These are phyloP conservation scores for Globisporangium lucens DNA, from an alignment of 352 stramenopile species.

Conservation along the genomic window DNA sequence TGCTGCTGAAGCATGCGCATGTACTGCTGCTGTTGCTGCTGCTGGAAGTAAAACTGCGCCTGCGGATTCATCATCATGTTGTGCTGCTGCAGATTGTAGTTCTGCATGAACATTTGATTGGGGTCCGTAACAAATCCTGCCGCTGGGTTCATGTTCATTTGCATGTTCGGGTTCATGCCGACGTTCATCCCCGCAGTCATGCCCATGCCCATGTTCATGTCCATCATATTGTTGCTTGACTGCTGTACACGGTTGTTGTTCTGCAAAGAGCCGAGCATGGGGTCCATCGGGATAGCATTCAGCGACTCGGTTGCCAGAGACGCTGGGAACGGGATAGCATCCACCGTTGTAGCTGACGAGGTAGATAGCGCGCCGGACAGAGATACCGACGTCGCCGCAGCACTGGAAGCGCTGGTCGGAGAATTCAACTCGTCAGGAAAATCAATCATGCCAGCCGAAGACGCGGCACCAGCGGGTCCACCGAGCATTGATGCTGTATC, in stretches of 20 bases:
- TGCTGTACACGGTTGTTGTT: constrained; percentile 13
- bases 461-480: constrained; percentile 16
- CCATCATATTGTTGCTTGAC: constrained; percentile 19
- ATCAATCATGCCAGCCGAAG: constrained; percentile 65
- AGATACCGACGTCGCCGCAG: constrained; percentile 24
- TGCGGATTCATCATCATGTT: constrained; percentile 81
- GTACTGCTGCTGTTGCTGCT: constrained; percentile 83
- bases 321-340: constrained; percentile 77
- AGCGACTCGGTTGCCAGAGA: constrained; percentile 64
- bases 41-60: constrained; percentile 64
- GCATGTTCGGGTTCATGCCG: constrained; percentile 48
- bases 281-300: constrained; percentile 23
- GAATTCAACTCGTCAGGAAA: constrained; percentile 88
- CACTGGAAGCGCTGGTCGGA: constrained; percentile 30
- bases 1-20: constrained; percentile 65
- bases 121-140: constrained; percentile 39
- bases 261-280: constrained; percentile 22
- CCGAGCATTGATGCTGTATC: constrained; percentile 42
- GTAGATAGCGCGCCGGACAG: constrained; percentile 30
- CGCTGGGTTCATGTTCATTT: constrained; percentile 48
- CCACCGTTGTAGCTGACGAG: constrained; percentile 28
- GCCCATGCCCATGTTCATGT: constrained; percentile 44
- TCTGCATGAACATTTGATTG: constrained; percentile 69
- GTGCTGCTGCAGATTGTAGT: constrained; percentile 64
- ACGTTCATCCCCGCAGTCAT: constrained; percentile 34